These are phyloP conservation scores for Simplicillium sp. DNA, from an alignment of 2,329 filamentous ascomycete genomes.

Conservation along the genomic window DNA sequence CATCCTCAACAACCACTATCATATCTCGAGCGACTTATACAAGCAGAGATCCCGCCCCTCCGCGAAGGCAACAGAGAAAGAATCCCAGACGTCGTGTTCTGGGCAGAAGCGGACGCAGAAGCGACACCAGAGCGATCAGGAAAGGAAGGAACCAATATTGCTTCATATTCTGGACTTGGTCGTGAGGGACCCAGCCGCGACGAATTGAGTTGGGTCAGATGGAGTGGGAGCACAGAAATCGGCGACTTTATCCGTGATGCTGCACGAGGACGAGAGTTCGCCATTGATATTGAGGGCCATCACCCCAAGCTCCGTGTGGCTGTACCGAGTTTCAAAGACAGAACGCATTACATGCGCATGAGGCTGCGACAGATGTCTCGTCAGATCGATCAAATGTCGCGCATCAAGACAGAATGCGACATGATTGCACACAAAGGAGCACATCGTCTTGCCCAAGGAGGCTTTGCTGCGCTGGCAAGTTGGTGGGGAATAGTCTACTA, in stretches of 20 bases:
- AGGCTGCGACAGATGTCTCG: conserved; percentile 62
- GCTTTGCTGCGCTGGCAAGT: conserved; percentile 60
- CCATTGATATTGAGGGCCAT: conserved; percentile 68
- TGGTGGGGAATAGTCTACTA: conserved; percentile 84
- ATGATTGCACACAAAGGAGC: conserved; percentile 65
- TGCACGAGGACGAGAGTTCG: conserved; percentile 74
- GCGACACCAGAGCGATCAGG: conserved; percentile 25
- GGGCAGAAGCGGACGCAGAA: conserved; percentile 64
- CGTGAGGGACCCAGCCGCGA: conserved; percentile 41
- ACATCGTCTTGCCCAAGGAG: conserved; percentile 69
- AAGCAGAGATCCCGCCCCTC: conserved; percentile 71
- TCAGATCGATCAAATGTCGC: conserved; percentile 58
- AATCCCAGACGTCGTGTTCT: conserved; percentile 67
- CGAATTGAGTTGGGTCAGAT: conserved; percentile 61
- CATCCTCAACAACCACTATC: conserved; percentile 88
- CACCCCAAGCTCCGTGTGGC: conserved; percentile 59
- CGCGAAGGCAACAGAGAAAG: conserved; percentile 56
- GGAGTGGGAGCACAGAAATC: conserved; percentile 82
- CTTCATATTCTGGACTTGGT: conserved; percentile 62
- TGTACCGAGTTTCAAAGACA: conserved; percentile 79
- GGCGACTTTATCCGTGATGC: conserved; percentile 92
- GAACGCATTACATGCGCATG: conserved; percentile 81
- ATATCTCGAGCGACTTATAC: conserved; percentile 81
- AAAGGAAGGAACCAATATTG: conserved; percentile 37
- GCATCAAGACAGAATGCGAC: conserved; percentile 76